phyloP scores from a whole-genome alignment of 495 filamentous ascomycete genomes.

The Penicillium nucicola region DNA sequence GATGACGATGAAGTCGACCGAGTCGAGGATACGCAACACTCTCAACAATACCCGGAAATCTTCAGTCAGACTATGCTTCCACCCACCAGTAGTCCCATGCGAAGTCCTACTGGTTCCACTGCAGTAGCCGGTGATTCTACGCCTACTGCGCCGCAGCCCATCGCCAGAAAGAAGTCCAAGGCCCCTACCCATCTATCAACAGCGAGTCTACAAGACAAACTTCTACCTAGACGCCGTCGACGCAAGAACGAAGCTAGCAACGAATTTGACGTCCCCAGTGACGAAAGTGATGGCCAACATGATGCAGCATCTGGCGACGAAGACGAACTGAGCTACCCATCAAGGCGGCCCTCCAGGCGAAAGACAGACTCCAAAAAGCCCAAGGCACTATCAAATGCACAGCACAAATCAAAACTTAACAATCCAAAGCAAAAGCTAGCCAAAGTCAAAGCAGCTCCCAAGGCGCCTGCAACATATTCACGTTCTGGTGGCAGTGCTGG shows the following conservation, averaged over 20 bases:
- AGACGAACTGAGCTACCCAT: conserved; percentile 36
- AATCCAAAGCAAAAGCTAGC: conserved; percentile 10
- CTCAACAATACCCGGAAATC: conserved; percentile 27
- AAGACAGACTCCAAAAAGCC: conserved; percentile 12
- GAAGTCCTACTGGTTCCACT: conserved; percentile 35
- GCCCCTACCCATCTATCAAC: conserved; percentile 41
- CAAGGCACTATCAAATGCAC: conserved; percentile 15
- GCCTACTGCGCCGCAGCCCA: conserved; percentile 4
- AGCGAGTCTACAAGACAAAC: conserved; percentile 41
- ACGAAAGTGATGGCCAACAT: conserved; percentile 37
- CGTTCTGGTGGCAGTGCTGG: conserved; percentile 9
- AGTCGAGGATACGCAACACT: conserved; percentile 9
- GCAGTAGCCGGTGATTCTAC: conserved; percentile 7
- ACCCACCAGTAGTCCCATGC: conserved; percentile 51
- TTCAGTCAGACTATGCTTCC: conserved; percentile 51
- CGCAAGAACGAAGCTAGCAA: conserved; percentile 15
- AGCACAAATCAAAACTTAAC: conserved; percentile 11
- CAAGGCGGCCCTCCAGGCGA: conserved; percentile 23
- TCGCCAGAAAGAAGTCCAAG: conserved; percentile 28
- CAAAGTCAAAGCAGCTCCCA: neutral
- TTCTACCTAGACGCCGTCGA: conserved; percentile 44
- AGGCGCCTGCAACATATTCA: conserved; percentile 6
- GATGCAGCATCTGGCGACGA: conserved; percentile 32
- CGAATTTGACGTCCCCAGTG: conserved; percentile 20
- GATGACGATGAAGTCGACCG: neutral